Evolutionary conservation across 768 basidiomycete species (phyloP).

Genomic region (Agrocybe praecox): DNA sequence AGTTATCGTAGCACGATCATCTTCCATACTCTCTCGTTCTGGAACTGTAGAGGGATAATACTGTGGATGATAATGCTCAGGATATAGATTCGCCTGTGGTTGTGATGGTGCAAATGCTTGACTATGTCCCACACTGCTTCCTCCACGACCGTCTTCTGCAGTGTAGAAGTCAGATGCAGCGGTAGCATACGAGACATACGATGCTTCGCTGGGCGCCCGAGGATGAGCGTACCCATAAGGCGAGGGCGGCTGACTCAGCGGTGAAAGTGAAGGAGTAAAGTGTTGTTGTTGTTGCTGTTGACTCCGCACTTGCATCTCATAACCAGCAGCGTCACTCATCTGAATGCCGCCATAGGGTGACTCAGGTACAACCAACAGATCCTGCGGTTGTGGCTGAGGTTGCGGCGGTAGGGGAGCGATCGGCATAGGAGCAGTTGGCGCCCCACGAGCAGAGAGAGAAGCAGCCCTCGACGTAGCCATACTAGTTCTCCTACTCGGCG

Average conservation of each 20-base stretch:
- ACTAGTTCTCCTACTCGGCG: slow-evolving; percentile 42
- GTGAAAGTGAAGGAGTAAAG: slow-evolving; percentile 3
- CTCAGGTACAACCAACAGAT: slow-evolving; percentile 3
- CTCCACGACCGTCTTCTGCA: slow-evolving; percentile 25
- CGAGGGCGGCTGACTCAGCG: background rate
- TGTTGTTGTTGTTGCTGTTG: slow-evolving; percentile 22
- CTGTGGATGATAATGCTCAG: slow-evolving; percentile 6
- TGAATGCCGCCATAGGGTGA: slow-evolving; percentile 9
- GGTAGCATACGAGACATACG: slow-evolving; percentile 43
- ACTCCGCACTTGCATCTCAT: slow-evolving; percentile 42
- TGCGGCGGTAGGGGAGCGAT: slow-evolving; percentile 25
- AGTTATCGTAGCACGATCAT: slow-evolving; percentile 29
- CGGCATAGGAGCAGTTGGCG: slow-evolving; percentile 27
- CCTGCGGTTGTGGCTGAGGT: slow-evolving; percentile 21
- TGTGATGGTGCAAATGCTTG: slow-evolving; percentile 1
- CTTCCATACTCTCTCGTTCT: slow-evolving; percentile 27
- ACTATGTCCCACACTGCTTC: background rate
- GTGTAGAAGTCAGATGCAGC: slow-evolving; percentile 45
- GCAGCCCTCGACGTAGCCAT: slow-evolving; percentile 30
- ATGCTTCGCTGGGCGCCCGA: slow-evolving; percentile 38
- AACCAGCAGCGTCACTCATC: slow-evolving; percentile 21
- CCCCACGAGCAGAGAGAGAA: slow-evolving; percentile 16
- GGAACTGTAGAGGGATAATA: slow-evolving; percentile 13
- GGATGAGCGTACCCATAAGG: slow-evolving; percentile 17
- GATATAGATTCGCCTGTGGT: slow-evolving; percentile 4